Evolutionary conservation across 2,329 filamentous ascomycete species (phyloP).

Genomic region (Neocucurbitaria cava): DNA sequence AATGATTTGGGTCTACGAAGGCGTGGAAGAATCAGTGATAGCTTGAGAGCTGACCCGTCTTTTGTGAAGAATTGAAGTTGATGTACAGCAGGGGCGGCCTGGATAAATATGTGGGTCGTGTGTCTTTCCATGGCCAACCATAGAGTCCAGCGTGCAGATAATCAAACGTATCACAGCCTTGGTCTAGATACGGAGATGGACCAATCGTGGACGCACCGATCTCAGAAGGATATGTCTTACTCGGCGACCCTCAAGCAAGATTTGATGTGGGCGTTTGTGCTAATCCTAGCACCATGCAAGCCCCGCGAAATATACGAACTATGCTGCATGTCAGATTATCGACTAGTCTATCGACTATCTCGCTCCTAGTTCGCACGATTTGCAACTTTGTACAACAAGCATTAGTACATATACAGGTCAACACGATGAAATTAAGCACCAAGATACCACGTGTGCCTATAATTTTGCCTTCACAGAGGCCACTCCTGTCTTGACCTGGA

Average conservation of each 20-base stretch:
- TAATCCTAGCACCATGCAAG: not conserved
- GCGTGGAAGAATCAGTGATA: not conserved
- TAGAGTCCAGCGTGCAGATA: not conserved
- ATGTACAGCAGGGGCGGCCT: not conserved
- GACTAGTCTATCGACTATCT: no score
- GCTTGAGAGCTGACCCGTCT: not conserved
- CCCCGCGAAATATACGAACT: not conserved
- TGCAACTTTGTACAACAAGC: not conserved
- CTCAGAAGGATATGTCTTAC: not conserved
- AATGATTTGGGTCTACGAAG: not conserved
- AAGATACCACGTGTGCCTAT: constrained; percentile 2
- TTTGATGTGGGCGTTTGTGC: not conserved
- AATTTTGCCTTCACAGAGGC: constrained; percentile 42
- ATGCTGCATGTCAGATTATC: not conserved
- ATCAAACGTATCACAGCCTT: not conserved
- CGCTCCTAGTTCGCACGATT: no score
- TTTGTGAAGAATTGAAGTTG: not conserved
- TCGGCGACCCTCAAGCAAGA: not conserved
- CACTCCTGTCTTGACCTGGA: constrained; percentile 45
- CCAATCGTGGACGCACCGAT: not conserved
- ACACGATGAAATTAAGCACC: not conserved
- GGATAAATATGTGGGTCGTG: not conserved
- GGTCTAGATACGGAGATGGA: not conserved
- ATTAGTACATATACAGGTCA: not conserved
- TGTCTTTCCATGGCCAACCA: not conserved